Evolutionary conservation across 257 asterid species (phyloP).

Genomic region (Nicotiana obtusifolia): DNA sequence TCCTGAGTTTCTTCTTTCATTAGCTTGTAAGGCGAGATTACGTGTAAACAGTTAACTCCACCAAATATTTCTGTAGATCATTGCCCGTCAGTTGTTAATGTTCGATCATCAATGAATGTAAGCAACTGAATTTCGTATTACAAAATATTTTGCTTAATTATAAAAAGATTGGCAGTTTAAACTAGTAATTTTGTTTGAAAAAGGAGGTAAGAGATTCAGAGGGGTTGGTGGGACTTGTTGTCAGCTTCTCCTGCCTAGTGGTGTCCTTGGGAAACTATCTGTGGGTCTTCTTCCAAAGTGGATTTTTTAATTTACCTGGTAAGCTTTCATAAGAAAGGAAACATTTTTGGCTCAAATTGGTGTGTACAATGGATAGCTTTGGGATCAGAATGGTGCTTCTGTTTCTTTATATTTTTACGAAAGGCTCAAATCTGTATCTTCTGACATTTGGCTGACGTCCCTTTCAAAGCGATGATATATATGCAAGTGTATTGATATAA

Average conservation of each 20-base stretch:
- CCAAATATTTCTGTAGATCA: no score
- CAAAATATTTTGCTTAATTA: neutral
- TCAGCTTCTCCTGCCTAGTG: neutral
- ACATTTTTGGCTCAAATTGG: neutral
- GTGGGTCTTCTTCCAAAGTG: neutral
- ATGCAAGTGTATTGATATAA: neutral
- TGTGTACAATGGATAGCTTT: neutral
- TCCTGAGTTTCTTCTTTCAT: neutral
- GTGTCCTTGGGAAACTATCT: neutral
- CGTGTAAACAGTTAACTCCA: no score
- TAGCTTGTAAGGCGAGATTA: no score
- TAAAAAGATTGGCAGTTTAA: neutral
- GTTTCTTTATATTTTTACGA: neutral
- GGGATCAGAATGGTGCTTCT: neutral
- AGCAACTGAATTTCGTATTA: neutral
- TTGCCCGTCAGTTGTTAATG: no score
- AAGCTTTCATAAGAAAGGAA: neutral
- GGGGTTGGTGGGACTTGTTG: neutral
- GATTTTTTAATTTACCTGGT: neutral
- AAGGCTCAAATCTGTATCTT: neutral
- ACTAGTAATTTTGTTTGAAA: neutral
- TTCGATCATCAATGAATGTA: neutral
- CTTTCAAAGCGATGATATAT: neutral
- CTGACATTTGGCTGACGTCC: neutral
- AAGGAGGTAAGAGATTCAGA: neutral